These are phyloP conservation scores for Chytriomyces confervae DNA, from an alignment of 192 early-diverging fungal species.

Conservation along the genomic window DNA sequence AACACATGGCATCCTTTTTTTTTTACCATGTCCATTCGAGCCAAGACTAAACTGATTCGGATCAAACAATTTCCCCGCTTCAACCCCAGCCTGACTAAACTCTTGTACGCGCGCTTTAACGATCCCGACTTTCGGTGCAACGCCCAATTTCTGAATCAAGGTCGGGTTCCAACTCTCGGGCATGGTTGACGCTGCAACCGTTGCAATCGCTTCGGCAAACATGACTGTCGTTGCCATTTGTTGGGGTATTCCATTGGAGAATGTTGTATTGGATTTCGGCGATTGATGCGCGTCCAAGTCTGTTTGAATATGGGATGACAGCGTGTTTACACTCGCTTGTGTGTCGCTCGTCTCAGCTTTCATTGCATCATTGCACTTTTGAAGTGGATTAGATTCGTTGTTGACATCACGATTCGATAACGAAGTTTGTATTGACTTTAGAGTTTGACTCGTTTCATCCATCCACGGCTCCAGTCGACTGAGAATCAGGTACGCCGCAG, in stretches of 20 bases:
- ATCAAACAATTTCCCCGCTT: neutral
- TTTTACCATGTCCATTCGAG: neutral
- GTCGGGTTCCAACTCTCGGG: neutral
- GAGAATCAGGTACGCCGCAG: neutral
- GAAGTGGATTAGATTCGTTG: no score
- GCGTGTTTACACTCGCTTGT: neutral
- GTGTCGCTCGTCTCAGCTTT: neutral
- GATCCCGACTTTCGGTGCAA: conserved; percentile 1
- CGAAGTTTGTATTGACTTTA: neutral
- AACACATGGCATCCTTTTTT: neutral
- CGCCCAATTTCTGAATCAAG: conserved; percentile 2
- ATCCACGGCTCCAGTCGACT: conserved; percentile 8
- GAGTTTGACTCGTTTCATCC: neutral
- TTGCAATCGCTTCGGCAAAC: neutral
- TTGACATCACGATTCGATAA: neutral
- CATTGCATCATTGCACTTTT: neutral
- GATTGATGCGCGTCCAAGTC: neutral
- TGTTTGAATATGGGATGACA: neutral
- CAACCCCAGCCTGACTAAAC: neutral
- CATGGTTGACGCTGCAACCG: neutral
- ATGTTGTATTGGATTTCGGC: neutral
- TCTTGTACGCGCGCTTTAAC: neutral
- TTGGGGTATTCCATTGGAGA: neutral
- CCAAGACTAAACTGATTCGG: neutral
- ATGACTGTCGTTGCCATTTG: neutral